Percentiles rank a stretch among this genome's conserved stretches.
phyloP scores from a whole-genome alignment of 306 rosid genomes.

The Spatholobus suberectus region DNA sequence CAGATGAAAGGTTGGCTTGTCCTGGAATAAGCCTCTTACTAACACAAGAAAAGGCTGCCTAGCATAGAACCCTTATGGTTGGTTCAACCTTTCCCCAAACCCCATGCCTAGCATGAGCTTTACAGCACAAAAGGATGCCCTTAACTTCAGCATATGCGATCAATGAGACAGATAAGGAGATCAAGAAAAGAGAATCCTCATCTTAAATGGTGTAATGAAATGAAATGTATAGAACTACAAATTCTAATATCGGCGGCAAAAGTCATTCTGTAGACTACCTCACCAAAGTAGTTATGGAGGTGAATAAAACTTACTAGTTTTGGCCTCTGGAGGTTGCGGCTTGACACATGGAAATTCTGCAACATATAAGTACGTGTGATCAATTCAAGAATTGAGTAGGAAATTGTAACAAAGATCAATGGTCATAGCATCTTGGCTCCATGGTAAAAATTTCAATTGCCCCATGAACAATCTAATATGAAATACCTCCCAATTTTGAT shows the following conservation, averaged over 20 bases:
- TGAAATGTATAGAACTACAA: constrained; percentile 23
- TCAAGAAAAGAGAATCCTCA: background rate
- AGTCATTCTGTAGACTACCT: background rate
- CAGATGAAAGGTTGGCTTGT: background rate
- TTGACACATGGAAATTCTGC: constrained; percentile 73
- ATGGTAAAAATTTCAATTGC: background rate
- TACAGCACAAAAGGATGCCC: background rate
- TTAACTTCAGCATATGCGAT: background rate
- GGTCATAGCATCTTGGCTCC: background rate
- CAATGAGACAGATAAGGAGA: background rate
- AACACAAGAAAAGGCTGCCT: constrained; percentile 15
- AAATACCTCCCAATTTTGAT: constrained; percentile 4
- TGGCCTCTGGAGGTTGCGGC: constrained; percentile 49
- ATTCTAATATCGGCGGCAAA: constrained; percentile 13
- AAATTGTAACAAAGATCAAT: background rate
- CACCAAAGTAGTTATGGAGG: constrained; percentile 30
- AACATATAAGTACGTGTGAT: constrained; percentile 38
- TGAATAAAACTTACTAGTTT: constrained; percentile 55
- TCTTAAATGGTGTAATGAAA: constrained; percentile 23
- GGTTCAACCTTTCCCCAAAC: constrained; percentile 21
- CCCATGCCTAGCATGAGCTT: background rate
- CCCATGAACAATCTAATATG: constrained; percentile 5
- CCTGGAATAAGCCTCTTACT: background rate
- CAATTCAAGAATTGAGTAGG: constrained; percentile 30
- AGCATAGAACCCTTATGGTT: background rate